Base-by-base conservation (phyloP, 257 asterid species). In the Gentiana straminea region DNA sequence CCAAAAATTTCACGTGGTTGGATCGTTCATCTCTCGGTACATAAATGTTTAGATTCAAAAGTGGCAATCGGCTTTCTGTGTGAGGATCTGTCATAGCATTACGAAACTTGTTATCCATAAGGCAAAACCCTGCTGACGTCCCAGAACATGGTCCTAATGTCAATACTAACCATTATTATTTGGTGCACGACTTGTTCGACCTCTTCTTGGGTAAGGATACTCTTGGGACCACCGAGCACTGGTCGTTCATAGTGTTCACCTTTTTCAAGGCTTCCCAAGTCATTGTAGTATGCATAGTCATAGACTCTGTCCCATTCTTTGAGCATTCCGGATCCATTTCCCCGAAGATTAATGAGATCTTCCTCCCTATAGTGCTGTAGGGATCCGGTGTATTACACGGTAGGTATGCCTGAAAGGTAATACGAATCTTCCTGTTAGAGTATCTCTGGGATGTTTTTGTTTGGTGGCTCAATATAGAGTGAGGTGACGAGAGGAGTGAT, bases 1-100 rank as follows among this genome's bases (percentile, higher is more conserved):
- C 88, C 13, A 84, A 76, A 73, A 74, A 57, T 79, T 85, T 85
- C 67, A 76, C 36, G 46, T 69, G 84, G 24, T 82, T 82, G 46
- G 82, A 85, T 0, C 78, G 75, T 63, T 85, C 94, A 39, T 82
- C 91, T 71, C 91, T 66, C 4, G 88, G 94, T 1, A 82, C 84
- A 13, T 78, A 85, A n/a, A 80, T 70, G 57, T 68, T 79, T 54
- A 82, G 70, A 68, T 81, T 75, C 4, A n/a, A 33, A 65, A 67
- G 48, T 37, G 65, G 50, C 13, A 66, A 8, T 13, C 66, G 58
- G 47, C 62, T 66, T 59, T 66, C 71, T 1, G 15, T 54, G 5
- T 49, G 24, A 13, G 57, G 61, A 59, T 66, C 71, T 66, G 66
- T 24, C 36, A 43, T 49, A 52, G 24, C 39, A 59, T 3, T 5